Percentiles rank a stretch among this genome's conserved stretches.
Evolutionary conservation across 2,329 filamentous ascomycete genomes (phyloP).

Genomic region (Claviceps fusiformis): DNA sequence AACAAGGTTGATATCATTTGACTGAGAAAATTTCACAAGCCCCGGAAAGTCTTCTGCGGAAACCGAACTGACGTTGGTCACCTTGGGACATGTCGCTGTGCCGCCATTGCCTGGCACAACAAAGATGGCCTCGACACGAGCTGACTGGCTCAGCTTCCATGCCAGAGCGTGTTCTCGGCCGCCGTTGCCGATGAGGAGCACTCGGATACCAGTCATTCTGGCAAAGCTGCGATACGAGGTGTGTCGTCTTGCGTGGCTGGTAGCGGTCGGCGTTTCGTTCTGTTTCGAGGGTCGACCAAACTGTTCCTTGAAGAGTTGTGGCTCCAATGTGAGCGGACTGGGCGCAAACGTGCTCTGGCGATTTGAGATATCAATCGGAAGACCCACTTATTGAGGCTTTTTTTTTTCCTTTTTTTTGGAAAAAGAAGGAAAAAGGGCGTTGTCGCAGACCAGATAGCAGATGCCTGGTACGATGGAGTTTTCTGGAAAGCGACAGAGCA

Average conservation of each 20-base stretch:
- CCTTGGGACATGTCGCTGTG: slow-evolving; percentile 57
- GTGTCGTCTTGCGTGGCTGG: neutral
- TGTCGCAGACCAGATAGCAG: too few species aligned
- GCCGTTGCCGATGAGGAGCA: slow-evolving; percentile 85
- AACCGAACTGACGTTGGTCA: slow-evolving; percentile 56
- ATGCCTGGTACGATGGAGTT: too few species aligned
- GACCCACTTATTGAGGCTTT: too few species aligned
- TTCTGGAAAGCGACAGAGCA: too few species aligned
- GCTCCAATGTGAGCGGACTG: neutral
- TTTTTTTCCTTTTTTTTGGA: too few species aligned
- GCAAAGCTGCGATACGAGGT: neutral
- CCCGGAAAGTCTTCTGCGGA: slow-evolving; percentile 64
- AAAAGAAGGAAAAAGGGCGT: too few species aligned
- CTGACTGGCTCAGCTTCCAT: slow-evolving; percentile 83
- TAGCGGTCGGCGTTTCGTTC: neutral
- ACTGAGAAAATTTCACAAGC: slow-evolving; percentile 61
- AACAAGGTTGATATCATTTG: slow-evolving; percentile 65
- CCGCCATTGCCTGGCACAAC: slow-evolving; percentile 75
- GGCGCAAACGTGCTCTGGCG: neutral
- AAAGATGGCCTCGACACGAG: slow-evolving; percentile 61
- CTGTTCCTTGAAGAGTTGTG: neutral
- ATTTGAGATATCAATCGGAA: neutral
- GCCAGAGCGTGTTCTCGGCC: slow-evolving; percentile 89
- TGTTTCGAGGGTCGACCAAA: neutral
- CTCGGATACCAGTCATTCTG: slow-evolving; percentile 35